Percentiles rank a stretch among this genome's conserved stretches.
These are phyloP conservation scores for Aeminium ludgeri DNA, from an alignment of 495 filamentous ascomycete species.

Conservation along the genomic window DNA sequence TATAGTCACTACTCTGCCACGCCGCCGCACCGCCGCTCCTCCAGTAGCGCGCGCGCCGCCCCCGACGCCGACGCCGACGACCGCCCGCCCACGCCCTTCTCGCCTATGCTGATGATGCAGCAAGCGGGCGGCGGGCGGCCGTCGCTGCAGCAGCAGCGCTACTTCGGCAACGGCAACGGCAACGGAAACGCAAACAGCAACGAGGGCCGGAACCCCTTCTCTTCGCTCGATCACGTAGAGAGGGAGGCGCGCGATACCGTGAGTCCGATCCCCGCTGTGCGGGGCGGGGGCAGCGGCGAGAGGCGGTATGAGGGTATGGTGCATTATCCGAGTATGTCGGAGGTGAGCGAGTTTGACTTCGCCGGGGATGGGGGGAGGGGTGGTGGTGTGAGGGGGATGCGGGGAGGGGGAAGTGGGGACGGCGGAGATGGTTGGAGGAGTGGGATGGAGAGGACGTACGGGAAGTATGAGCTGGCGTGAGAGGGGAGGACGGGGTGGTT, in stretches of 20 bases:
- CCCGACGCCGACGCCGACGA: too few relatives aligned
- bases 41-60: not conserved
- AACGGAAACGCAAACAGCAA: not conserved
- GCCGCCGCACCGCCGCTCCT: not conserved
- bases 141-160: not conserved
- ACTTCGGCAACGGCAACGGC: not conserved
- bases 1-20: not conserved
- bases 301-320: slow-evolving; percentile 11
- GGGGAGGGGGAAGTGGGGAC: too few relatives aligned
- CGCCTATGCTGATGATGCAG: slow-evolving; percentile 10
- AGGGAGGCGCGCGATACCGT: slow-evolving; percentile 11
- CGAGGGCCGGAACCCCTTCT: slow-evolving; percentile 12
- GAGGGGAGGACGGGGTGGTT: too few relatives aligned
- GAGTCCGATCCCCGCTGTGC: slow-evolving; percentile 9
- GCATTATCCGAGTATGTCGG: slow-evolving; percentile 5
- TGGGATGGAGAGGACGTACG: not conserved
- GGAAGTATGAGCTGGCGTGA: slow-evolving; percentile 3
- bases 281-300: slow-evolving; percentile 9
- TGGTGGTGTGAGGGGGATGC: not conserved
- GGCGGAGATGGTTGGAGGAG: slow-evolving; percentile 1
- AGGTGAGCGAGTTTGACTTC: slow-evolving; percentile 2
- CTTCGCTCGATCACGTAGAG: slow-evolving; percentile 8
- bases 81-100: slow-evolving; percentile 9
- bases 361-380: not conserved
- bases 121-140: not conserved